Percentiles rank a stretch among this genome's conserved stretches.
These are phyloP conservation scores for Penicillium sp. DNA, from an alignment of 2,329 filamentous ascomycete genomes.

Conservation along the genomic window DNA sequence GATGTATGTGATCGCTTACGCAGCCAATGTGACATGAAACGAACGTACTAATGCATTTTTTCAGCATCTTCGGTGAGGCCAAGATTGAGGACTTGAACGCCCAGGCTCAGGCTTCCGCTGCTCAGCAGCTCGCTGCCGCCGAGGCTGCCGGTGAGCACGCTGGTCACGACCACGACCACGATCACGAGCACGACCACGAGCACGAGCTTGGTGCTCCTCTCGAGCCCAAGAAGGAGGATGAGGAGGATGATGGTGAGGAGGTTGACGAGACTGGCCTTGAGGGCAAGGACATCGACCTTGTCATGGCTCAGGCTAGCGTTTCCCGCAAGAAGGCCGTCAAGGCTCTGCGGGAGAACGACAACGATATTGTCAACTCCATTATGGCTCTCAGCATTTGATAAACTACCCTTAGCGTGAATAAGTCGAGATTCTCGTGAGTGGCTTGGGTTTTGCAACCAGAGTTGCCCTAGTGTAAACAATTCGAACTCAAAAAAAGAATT, in stretches of 20 bases:
- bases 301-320: conserved; percentile 97
- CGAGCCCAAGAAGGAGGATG: conserved; percentile 68
- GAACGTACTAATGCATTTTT: conserved; percentile 25
- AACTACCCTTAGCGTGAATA: conserved; percentile 12
- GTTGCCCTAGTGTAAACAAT: conserved; percentile 39
- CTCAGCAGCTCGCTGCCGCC: conserved; percentile 85
- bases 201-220: conserved; percentile 63
- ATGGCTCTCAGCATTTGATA: conserved; percentile 87
- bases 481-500: conserved; percentile 31
- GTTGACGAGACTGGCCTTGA: conserved; percentile 92
- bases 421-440: conserved; percentile 23
- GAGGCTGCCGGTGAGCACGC: conserved; percentile 62
- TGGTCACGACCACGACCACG: conserved; percentile 56
- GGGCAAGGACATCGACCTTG: conserved; percentile 98
- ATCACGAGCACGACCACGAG: conserved; percentile 28
- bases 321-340: conserved; percentile 99
- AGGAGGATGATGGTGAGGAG: conserved; percentile 93
- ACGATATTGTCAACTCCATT: conserved; percentile 99
- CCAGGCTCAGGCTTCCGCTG: conserved; percentile 91
- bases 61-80: conserved; percentile 97
- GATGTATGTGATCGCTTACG: conserved; percentile 68
- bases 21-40: not conserved
- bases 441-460: conserved; percentile 32
- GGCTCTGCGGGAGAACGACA: conserved; percentile 94
- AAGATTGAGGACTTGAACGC: conserved; percentile 99